Conservation (phyloP, 2,329 filamentous ascomycete genomes). For the Penicillium vulpinum region DNA sequence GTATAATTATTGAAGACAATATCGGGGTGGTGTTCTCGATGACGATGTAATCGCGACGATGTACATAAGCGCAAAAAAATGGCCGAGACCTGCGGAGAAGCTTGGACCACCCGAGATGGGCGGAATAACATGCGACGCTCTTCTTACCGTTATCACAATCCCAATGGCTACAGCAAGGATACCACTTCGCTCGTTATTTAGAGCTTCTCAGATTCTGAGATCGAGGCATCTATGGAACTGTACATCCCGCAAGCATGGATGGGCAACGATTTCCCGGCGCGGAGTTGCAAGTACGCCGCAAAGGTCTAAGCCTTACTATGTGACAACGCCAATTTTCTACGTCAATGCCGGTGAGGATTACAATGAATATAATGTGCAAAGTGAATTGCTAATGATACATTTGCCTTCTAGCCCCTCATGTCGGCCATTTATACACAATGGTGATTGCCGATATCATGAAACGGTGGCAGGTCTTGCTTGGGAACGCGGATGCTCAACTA, state of each 20-base stretch:
- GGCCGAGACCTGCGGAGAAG: conserved; percentile 27
- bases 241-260: conserved; percentile 27
- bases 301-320: conserved; percentile 73
- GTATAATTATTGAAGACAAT: not conserved
- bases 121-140: conserved; percentile 27
- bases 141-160: conserved; percentile 11
- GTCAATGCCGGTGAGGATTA: conserved; percentile 77
- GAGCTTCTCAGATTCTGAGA: conserved; percentile 30
- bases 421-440: conserved; percentile 94
- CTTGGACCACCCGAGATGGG: conserved; percentile 39
- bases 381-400: not conserved
- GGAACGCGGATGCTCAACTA: conserved; percentile 65
- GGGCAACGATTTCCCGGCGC: conserved; percentile 23
- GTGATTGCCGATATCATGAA: conserved; percentile 88
- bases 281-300: conserved; percentile 32
- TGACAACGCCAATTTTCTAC: conserved; percentile 97
- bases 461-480: conserved; percentile 80
- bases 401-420: conserved; percentile 72
- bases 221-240: conserved; percentile 33
- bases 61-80: conserved; percentile 21
- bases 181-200: conserved; percentile 33
- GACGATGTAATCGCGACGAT: conserved; percentile 6
- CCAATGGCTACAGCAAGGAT: conserved; percentile 32
- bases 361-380: not conserved
- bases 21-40: not conserved